phyloP scores from a whole-genome alignment of 148 eudicot genomes.

The Rhododendron ferrugineum region DNA sequence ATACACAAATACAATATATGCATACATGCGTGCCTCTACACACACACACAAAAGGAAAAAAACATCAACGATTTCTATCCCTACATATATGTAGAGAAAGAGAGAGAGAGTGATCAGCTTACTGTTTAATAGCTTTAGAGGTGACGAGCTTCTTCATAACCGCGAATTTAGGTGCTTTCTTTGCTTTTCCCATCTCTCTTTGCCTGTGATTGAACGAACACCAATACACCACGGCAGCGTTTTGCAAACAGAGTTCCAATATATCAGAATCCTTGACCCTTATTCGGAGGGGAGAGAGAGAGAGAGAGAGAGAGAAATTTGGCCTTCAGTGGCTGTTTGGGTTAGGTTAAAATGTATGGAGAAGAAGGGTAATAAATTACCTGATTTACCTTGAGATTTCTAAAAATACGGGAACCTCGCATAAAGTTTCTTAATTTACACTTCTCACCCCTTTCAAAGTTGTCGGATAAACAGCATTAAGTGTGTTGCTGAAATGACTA shows the following conservation, averaged over 20 bases:
- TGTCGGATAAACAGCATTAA: not conserved
- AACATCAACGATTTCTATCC: not conserved
- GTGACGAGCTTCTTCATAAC: slow-evolving; percentile 82
- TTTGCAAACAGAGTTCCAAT: not conserved
- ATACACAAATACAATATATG: not conserved
- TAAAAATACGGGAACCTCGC: not conserved
- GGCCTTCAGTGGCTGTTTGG: no score
- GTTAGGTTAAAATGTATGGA: no score
- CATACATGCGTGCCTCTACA: not conserved
- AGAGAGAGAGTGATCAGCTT: slow-evolving; percentile 6
- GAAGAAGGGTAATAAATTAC: no score
- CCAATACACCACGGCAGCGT: not conserved
- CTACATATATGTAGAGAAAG: not conserved
- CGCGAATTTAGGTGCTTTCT: slow-evolving; percentile 84
- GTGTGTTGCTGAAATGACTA: not conserved
- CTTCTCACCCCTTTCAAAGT: not conserved
- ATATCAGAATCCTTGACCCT: not conserved
- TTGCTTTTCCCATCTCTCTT: slow-evolving; percentile 72
- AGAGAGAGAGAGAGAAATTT: no score
- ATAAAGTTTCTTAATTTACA: not conserved
- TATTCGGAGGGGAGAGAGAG: no score
- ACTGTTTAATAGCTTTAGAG: slow-evolving; percentile 78
- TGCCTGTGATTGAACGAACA: not conserved
- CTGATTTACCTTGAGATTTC: no score
- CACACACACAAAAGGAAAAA: not conserved